Base-by-base conservation (phyloP, 2,329 filamentous ascomycete genomes). In the Colletotrichum sidae region DNA sequence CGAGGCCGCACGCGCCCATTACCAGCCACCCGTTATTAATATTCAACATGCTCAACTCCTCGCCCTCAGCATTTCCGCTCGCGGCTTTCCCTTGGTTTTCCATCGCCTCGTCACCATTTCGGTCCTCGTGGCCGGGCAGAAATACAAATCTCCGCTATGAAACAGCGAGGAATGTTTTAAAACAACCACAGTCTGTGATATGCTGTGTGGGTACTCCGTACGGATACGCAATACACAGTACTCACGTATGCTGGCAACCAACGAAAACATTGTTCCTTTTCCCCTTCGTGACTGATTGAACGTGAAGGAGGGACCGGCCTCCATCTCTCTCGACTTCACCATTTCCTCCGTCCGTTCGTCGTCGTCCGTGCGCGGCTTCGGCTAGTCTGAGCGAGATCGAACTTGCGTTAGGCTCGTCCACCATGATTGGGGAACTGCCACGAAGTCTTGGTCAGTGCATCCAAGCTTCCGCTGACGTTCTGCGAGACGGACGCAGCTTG, bases 91-190 rank as follows among this genome's bases (percentile, higher is more conserved):
- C 25, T 25, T 25, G 17, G 8, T 34, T 45, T 41, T 61, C 35
- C 51, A 51, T 35, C 51, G 51, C 37, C 58, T 53, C 33, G 50
- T 49, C 55, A 47, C 52, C 52, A 50, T 44, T 10, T 45, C 38
- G 9, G 3, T 50, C 46, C 51, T 52, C 41, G 55, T 49, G 45
- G 49, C 38, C 33, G 33, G 15, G 25, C 25, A 25, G 25, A 25
- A 39, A 47, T 44, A 46, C 45, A 47, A 66, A 57, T 49, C 15
- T 53, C 53, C 57, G 42, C 10, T 58, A 63, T 63, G 59, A 66
- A 66, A 66, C 63, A 57, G 39, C 15, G 6, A 56, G 42, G 46
- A 66, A 66, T 66, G 63, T 66, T 66, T 66, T 47, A 53, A 63
- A 66, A 57, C 63, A 66, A 63, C 15, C 15, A 25, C 37, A 66